phyloP scores from a whole-genome alignment of 148 eudicot species.

The Persicaria maculosa region DNA sequence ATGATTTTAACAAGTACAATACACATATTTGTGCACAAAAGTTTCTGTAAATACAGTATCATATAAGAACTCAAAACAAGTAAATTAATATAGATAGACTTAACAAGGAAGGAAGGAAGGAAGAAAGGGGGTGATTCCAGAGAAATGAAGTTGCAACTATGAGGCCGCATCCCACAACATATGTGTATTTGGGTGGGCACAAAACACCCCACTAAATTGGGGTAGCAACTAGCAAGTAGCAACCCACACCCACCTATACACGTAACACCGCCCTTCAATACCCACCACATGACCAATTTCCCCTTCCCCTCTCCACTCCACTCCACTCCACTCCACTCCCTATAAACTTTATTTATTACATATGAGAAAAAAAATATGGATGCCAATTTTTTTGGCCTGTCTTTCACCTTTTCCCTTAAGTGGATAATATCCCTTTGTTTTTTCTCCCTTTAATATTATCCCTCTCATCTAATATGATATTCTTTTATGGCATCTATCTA shows the following conservation, averaged over 20 bases:
- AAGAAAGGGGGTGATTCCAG: not conserved
- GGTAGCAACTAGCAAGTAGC: not conserved
- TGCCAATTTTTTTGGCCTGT: not conserved
- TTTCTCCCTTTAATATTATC: not conserved
- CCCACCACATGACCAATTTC: slow-evolving; percentile 2
- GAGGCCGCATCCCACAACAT: slow-evolving; percentile 4
- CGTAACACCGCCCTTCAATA: slow-evolving; percentile 4
- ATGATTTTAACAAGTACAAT: too few species aligned
- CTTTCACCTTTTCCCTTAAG: not conserved
- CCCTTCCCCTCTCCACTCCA: not conserved
- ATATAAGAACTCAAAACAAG: too few species aligned
- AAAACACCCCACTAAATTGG: not conserved
- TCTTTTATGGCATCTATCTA: slow-evolving; percentile 2
- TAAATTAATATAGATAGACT: not conserved
- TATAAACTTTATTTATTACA: not conserved
- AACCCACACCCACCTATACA: not conserved
- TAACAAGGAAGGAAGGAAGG: not conserved
- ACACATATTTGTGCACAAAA: too few species aligned
- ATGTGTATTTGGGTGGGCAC: slow-evolving; percentile 5
- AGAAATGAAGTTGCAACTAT: slow-evolving; percentile 4
- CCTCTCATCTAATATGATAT: not conserved
- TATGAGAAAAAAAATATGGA: not conserved
- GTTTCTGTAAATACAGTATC: too few species aligned
- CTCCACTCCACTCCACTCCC: not conserved
- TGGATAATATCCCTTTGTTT: not conserved